Base-by-base conservation (phyloP, 192 early-diverging fungal genomes). In the Allomyces macrogynus region DNA sequence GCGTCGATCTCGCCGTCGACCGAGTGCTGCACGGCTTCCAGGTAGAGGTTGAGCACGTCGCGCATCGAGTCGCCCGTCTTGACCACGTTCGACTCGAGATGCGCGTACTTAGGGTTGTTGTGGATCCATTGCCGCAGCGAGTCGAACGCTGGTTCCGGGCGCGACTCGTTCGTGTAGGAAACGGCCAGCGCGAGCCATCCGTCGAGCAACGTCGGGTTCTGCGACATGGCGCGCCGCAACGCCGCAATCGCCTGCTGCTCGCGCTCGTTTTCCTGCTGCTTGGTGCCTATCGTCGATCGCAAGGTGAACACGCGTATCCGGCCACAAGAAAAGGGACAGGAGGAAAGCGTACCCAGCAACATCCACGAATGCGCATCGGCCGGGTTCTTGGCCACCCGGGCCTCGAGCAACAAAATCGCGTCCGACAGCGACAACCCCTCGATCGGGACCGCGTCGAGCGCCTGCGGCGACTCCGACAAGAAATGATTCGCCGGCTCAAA, bases 221-320 rank as follows among this genome's bases (percentile, higher is more conserved):
- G 67, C 60, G 74, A 72, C 4, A 91, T 80, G 11, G 90, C 89
- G 63, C 87, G 88, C 23, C 83, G 76, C 42, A 99, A 74, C 0
- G 96, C 91, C 0, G 89, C 86, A 67, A 99, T 94, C 0, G 96
- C 94, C 22, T 83, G 80, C 2, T 77, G 76, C 67, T 99, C 96
- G 60, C 90, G 87, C 70, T 99, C 96, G 73, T 96, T 97, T 70
- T 99, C 96, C 66, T 95, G 93, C 70, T 99, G 96, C 62, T 57
- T 57, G 49, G 20, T 57, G 20, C 49, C 49, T 57, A 14, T n/a
- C 32, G 32, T 40, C 4, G n/a, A n/a, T n/a, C n/a, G n/a, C n/a
- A n/a, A n/a, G n/a, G n/a, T n/a, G n/a, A n/a, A n/a, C n/a, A n/a
- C n/a, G n/a, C n/a, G n/a, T n/a, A n/a, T n/a, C n/a, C n/a, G n/a